A percentile compares a stretch with the other conserved stretches of the same genome.
Conservation (phyloP, 2,329 filamentous ascomycete genomes). For the Hypoxylon sp. region DNA sequence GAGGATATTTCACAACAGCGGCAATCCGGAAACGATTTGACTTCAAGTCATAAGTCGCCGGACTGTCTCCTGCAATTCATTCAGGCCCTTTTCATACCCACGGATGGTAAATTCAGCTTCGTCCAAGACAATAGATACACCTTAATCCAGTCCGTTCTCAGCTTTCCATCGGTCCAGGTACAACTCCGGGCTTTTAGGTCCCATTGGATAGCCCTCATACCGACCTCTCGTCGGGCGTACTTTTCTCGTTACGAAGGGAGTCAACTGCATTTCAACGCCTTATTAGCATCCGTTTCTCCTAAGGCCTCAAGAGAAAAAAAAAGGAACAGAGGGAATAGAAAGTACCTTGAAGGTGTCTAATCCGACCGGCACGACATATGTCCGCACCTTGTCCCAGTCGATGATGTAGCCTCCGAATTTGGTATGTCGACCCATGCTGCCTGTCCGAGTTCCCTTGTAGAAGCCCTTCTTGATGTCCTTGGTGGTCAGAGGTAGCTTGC, state of each 20-base stretch:
- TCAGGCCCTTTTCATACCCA: background rate
- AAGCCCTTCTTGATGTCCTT: slow-evolving; percentile 94
- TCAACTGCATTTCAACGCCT: slow-evolving; percentile 70
- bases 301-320: background rate
- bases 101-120: background rate
- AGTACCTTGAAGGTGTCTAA: slow-evolving; percentile 80
- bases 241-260: slow-evolving; percentile 80
- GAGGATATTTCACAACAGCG: background rate
- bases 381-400: slow-evolving; percentile 90
- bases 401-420: slow-evolving; percentile 87
- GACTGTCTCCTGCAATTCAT: background rate
- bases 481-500: slow-evolving; percentile 86
- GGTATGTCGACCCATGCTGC: slow-evolving; percentile 88
- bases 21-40: background rate
- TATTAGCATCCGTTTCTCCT: background rate
- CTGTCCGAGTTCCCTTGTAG: slow-evolving; percentile 96
- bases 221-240: slow-evolving; percentile 68
- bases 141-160: slow-evolving; percentile 74
- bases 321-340: slow-evolving; percentile 13
- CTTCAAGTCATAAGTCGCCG: background rate
- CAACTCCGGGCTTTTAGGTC: slow-evolving; percentile 72
- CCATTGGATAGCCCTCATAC: slow-evolving; percentile 66
- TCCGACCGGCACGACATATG: slow-evolving; percentile 83
- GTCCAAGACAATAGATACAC: background rate
- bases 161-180: slow-evolving; percentile 78